These are phyloP conservation scores for Holtermannia corniformis DNA, from an alignment of 768 basidiomycete species.

Conservation along the genomic window DNA sequence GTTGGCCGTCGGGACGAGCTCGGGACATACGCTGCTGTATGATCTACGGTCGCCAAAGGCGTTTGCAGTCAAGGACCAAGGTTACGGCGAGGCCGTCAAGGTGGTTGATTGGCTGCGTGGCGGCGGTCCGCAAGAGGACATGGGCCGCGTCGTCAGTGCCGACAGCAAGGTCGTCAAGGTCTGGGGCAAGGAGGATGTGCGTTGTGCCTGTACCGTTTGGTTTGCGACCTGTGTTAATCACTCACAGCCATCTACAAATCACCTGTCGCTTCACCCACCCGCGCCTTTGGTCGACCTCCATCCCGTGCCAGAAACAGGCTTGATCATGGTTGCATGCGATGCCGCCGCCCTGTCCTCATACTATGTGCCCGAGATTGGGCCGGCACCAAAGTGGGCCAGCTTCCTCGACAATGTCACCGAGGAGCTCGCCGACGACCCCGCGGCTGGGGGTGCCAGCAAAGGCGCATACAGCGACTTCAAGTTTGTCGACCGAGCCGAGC, in stretches of 20 bases:
- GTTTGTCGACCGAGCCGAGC: constrained; percentile 79
- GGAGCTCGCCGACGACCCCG: constrained; percentile 81
- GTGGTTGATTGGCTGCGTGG: constrained; percentile 82
- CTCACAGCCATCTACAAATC: constrained; percentile 66
- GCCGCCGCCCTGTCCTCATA: constrained; percentile 92
- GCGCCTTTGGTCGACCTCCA: constrained; percentile 83
- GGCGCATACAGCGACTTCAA: constrained; percentile 90
- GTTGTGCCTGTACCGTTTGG: constrained; percentile 2
- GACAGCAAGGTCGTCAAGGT: constrained; percentile 97
- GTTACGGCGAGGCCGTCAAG: constrained; percentile 84
- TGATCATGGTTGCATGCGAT: constrained; percentile 88
- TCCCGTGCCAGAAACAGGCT: constrained; percentile 76
- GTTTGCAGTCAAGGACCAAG: constrained; percentile 89
- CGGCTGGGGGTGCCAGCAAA: constrained; percentile 47
- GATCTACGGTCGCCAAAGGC: constrained; percentile 77
- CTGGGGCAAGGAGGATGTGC: constrained; percentile 70
- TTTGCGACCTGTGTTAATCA: constrained; percentile 6
- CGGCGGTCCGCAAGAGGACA: constrained; percentile 60
- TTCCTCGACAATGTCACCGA: constrained; percentile 99
- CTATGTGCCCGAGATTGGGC: constrained; percentile 91
- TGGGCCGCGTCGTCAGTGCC: constrained; percentile 78
- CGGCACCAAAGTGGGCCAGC: constrained; percentile 90
- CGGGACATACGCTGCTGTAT: constrained; percentile 87
- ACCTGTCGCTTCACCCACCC: constrained; percentile 84
- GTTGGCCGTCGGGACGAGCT: constrained; percentile 87